Conservation (phyloP, 768 basidiomycete species). For the Lactarius deliciosus region DNA sequence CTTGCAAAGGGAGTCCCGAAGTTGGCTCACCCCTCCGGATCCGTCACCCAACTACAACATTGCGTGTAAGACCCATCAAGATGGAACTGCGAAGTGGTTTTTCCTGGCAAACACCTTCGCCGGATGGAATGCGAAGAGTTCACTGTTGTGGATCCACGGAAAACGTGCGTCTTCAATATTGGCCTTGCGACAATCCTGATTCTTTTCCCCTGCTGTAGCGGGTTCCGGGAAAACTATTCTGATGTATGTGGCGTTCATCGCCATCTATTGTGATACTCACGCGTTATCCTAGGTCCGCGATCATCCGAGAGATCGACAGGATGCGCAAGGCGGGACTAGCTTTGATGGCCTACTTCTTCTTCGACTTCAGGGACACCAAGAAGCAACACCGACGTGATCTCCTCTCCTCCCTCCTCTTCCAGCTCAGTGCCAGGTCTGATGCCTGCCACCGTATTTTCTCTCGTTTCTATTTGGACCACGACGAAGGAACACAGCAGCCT, state of each 20-base stretch:
- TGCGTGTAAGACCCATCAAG: background rate
- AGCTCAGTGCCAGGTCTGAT: constrained; percentile 5
- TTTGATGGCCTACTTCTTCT: constrained; percentile 12
- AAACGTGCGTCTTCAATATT: background rate
- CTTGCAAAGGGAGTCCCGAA: background rate
- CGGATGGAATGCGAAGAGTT: constrained; percentile 1
- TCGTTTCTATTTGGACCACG: constrained; percentile 1
- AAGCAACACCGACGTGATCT: constrained; percentile 4
- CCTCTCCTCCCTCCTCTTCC: constrained; percentile 7
- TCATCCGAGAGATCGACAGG: constrained; percentile 10
- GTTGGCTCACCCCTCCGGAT: constrained; percentile 17
- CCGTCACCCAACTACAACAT: background rate
- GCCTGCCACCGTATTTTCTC: background rate
- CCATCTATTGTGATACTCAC: background rate
- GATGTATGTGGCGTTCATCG: background rate
- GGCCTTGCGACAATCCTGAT: background rate
- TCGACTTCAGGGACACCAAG: constrained; percentile 10
- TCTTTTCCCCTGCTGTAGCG: background rate
- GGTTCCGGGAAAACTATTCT: constrained; percentile 16
- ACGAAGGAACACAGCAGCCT: background rate
- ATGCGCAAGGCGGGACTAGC: background rate
- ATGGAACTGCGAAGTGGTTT: constrained; percentile 6
- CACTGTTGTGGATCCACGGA: constrained; percentile 15
- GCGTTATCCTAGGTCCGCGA: background rate
- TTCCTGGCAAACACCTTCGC: background rate